These are phyloP conservation scores for Lactarius hatsudake DNA, from an alignment of 768 basidiomycete species.

Conservation along the genomic window DNA sequence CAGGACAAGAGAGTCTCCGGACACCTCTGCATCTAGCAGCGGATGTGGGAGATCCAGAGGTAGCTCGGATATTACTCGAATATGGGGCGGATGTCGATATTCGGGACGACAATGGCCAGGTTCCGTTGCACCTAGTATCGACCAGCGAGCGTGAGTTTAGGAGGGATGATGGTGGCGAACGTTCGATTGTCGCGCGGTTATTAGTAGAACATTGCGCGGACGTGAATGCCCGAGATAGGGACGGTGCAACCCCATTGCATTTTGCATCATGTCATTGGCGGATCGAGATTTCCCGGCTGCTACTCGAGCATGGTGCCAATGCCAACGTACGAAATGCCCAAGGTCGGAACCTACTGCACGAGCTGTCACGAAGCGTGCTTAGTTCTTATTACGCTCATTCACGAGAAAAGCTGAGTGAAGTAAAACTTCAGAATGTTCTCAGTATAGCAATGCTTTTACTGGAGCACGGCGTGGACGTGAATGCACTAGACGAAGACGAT, in stretches of 20 bases:
- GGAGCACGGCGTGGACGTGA: not conserved
- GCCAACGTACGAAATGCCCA: not conserved
- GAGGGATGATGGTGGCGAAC: not conserved
- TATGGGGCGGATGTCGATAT: not conserved
- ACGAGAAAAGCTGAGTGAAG: no score
- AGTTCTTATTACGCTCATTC: no score
- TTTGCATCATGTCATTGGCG: not conserved
- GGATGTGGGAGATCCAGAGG: not conserved
- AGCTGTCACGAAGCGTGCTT: fast-evolving
- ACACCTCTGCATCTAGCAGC: not conserved
- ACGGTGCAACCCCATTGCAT: not conserved
- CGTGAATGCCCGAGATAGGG: not conserved
- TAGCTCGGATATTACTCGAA: not conserved
- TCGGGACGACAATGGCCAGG: not conserved
- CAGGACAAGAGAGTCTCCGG: not conserved
- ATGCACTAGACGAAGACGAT: not conserved
- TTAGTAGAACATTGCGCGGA: not conserved
- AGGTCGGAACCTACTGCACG: not conserved
- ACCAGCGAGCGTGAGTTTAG: fast-evolving
- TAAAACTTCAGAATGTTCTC: not conserved
- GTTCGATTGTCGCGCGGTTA: not conserved
- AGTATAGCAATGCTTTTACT: not conserved
- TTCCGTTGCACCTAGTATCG: not conserved
- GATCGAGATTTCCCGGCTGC: not conserved
- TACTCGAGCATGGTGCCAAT: not conserved